phyloP scores from a whole-genome alignment of 2,329 filamentous ascomycete genomes.

The Phialophora macrospora region DNA sequence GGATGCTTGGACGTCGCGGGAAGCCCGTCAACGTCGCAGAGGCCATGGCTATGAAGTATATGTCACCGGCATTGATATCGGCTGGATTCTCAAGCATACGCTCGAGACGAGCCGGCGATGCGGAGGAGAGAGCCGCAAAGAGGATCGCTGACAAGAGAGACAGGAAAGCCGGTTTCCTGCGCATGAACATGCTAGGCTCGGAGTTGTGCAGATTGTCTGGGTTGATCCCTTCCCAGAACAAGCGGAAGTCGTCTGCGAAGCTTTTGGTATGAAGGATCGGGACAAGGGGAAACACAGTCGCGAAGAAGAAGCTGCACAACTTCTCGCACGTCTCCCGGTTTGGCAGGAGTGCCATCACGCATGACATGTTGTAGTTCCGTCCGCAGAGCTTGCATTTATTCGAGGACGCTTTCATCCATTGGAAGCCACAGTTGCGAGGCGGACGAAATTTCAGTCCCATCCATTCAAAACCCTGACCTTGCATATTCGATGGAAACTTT shows the following conservation, averaged over 20 bases:
- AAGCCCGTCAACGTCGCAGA: conserved; percentile 34
- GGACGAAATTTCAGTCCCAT: conserved; percentile 25
- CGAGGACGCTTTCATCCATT: conserved; percentile 21
- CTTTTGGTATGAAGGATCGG: conserved; percentile 31
- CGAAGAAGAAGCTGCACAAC: conserved; percentile 32
- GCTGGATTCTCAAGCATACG: conserved; percentile 16
- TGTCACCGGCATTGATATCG: conserved; percentile 19
- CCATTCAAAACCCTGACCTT: conserved; percentile 6
- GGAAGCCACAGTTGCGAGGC: conserved; percentile 18
- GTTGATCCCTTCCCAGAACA: conserved; percentile 29
- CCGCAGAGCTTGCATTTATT: conserved; percentile 33
- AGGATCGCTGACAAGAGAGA: conserved; percentile 32
- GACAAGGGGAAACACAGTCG: conserved; percentile 34
- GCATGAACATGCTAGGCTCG: conserved; percentile 28
- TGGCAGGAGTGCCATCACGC: conserved; percentile 31
- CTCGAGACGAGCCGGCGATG: conserved; percentile 20
- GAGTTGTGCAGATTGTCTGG: conserved; percentile 22
- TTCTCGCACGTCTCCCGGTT: conserved; percentile 28
- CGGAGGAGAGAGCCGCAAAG: conserved; percentile 29
- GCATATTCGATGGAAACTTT: conserved; percentile 18
- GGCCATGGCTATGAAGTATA: conserved; percentile 34
- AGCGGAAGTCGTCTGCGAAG: conserved; percentile 33
- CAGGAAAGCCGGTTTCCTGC: conserved; percentile 33
- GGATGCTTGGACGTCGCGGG: conserved; percentile 33
- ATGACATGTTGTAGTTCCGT: conserved; percentile 31